Evolutionary conservation across 345 rosid species (phyloP).

Genomic region (Eucalyptus shirleyi): DNA sequence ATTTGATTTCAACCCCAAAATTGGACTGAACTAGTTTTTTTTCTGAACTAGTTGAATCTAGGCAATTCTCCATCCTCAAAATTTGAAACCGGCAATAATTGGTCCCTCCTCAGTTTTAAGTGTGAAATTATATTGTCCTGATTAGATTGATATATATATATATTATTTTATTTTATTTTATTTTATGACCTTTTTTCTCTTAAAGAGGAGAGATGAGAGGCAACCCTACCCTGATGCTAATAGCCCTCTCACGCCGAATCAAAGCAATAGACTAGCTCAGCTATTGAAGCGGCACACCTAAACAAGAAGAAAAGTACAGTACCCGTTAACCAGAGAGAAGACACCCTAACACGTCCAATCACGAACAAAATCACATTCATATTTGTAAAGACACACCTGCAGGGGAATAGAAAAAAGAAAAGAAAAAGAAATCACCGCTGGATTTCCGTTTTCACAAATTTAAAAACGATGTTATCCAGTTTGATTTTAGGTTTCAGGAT

Average conservation of each 20-base stretch:
- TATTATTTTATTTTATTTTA: too few relatives aligned
- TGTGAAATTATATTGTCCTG: background rate
- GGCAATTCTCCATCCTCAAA: background rate
- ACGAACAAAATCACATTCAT: background rate
- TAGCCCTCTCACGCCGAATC: background rate
- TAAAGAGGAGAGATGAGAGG: background rate
- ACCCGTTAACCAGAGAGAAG: background rate
- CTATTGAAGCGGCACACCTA: background rate
- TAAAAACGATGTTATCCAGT: fast-evolving
- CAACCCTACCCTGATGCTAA: background rate
- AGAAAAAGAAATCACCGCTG: background rate
- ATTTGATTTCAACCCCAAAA: fast-evolving
- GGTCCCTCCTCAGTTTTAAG: fast-evolving
- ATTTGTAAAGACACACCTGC: background rate
- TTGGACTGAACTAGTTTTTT: background rate
- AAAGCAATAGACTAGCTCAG: background rate
- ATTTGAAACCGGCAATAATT: background rate
- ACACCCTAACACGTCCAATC: background rate
- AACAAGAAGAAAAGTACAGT: background rate
- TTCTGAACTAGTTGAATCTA: background rate
- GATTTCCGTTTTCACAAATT: background rate
- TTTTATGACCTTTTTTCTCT: background rate
- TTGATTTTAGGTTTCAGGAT: too few relatives aligned
- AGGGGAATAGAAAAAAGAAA: background rate
- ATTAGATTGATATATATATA: too few relatives aligned